Evolutionary conservation across 2,329 filamentous ascomycete species (phyloP).

Genomic region (Claviceps lovelessii): DNA sequence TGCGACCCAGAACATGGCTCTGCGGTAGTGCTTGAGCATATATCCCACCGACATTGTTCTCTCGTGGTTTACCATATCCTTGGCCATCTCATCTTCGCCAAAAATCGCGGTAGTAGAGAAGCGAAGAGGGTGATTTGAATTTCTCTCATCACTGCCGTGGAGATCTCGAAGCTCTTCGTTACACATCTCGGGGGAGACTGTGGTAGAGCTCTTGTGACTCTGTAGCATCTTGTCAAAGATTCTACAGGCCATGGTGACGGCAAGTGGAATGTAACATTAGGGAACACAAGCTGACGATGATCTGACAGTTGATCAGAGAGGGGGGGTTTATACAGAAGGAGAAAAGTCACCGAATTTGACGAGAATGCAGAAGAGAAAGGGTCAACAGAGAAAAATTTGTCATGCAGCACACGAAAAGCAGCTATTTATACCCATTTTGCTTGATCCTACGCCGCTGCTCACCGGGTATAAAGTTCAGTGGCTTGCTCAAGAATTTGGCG

Average conservation of each 20-base stretch:
- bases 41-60: constrained; percentile 8
- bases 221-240: neutral
- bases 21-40: constrained; percentile 6
- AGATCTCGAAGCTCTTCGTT: neutral
- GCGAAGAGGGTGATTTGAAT: neutral
- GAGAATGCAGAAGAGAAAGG: neutral
- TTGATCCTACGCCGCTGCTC: neutral
- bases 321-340: no score
- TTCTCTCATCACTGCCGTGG: neutral
- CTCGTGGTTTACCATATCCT: constrained; percentile 6
- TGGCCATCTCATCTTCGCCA: constrained; percentile 5
- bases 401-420: no score
- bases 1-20: constrained; percentile 8
- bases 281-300: neutral
- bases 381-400: no score
- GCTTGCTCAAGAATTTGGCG: neutral
- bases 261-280: neutral
- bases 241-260: neutral
- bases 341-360: neutral
- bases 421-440: no score
- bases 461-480: neutral
- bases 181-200: no score
- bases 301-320: neutral
- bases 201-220: no score
- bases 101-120: constrained; percentile 4